Evolutionary conservation across 768 basidiomycete genomes (phyloP).

Genomic region (Peribolospora kevripleyi): DNA sequence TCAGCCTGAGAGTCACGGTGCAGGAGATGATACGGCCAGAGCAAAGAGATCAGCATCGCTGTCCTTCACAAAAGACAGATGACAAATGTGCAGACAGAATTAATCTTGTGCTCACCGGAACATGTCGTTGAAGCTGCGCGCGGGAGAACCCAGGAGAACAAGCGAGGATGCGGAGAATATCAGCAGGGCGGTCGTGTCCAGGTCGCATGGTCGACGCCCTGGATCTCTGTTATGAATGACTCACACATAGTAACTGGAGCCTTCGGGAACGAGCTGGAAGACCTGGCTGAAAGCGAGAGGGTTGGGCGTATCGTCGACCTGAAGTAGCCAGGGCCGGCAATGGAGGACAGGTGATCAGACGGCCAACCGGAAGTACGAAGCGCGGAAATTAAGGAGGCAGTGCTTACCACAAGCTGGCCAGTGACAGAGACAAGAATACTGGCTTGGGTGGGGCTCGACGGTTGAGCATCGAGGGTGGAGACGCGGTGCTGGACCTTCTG

Average conservation of each 20-base stretch:
- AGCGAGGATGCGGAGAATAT: neutral
- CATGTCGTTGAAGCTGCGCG: slow-evolving; percentile 13
- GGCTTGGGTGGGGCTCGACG: slow-evolving; percentile 34
- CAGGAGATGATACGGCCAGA: too few relatives aligned
- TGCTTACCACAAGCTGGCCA: slow-evolving; percentile 47
- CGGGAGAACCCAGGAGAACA: too few relatives aligned
- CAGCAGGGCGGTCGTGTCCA: neutral
- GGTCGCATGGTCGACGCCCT: neutral
- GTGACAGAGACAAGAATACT: slow-evolving; percentile 62
- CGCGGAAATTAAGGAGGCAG: neutral
- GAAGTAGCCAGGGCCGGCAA: neutral
- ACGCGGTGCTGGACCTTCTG: slow-evolving; percentile 54
- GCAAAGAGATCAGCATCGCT: too few relatives aligned
- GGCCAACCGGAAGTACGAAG: neutral
- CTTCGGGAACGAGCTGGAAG: slow-evolving; percentile 72
- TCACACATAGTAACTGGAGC: slow-evolving; percentile 57
- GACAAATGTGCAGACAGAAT: too few relatives aligned
- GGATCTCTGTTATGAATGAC: slow-evolving; percentile 15
- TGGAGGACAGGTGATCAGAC: neutral
- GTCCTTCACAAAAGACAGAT: too few relatives aligned
- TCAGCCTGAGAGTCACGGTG: too few relatives aligned
- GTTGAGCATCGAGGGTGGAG: slow-evolving; percentile 66
- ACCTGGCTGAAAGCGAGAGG: slow-evolving; percentile 76
- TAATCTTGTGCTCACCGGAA: slow-evolving; percentile 6
- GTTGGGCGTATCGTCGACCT: slow-evolving; percentile 60